Conservation (phyloP, 2,329 filamentous ascomycete genomes). For the Epichloe baconii region DNA sequence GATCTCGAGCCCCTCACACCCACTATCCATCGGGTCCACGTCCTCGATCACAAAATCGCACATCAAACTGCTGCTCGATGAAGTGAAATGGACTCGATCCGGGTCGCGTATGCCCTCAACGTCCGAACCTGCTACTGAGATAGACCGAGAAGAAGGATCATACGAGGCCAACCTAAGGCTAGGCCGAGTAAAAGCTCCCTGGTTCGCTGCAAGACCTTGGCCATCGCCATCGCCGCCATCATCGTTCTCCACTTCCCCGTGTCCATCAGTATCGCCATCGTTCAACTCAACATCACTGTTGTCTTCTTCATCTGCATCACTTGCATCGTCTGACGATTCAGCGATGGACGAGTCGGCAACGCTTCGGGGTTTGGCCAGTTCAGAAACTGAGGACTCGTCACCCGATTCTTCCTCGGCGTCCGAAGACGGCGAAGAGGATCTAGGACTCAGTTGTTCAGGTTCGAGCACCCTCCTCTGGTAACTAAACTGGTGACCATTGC, state of each 20-base stretch:
- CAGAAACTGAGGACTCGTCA: slow-evolving; percentile 5
- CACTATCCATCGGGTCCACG: slow-evolving; percentile 32
- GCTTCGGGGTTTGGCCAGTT: background rate
- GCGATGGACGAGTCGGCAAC: background rate
- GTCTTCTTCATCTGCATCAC: background rate
- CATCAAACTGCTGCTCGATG: slow-evolving; percentile 7
- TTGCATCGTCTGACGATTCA: background rate
- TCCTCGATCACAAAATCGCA: slow-evolving; percentile 32
- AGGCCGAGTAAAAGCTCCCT: background rate
- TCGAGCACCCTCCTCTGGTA: slow-evolving; percentile 21
- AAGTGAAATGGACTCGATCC: slow-evolving; percentile 7
- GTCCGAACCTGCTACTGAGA: background rate
- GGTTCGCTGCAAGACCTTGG: background rate
- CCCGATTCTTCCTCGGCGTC: slow-evolving; percentile 11
- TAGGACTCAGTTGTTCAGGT: slow-evolving; percentile 24
- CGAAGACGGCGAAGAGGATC: slow-evolving; percentile 21
- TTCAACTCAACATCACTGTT: background rate
- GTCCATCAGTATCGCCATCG: background rate
- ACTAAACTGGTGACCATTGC: slow-evolving; percentile 29
- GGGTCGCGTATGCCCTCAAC: slow-evolving; percentile 1
- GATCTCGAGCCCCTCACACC: slow-evolving; percentile 28
- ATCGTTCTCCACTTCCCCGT: background rate
- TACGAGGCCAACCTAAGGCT: background rate
- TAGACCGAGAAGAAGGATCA: background rate
- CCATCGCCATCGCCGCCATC: background rate